A percentile compares a stretch with the other conserved stretches of the same genome.
These are phyloP conservation scores for Calocera cornea DNA, from an alignment of 768 basidiomycete genomes.

Conservation along the genomic window DNA sequence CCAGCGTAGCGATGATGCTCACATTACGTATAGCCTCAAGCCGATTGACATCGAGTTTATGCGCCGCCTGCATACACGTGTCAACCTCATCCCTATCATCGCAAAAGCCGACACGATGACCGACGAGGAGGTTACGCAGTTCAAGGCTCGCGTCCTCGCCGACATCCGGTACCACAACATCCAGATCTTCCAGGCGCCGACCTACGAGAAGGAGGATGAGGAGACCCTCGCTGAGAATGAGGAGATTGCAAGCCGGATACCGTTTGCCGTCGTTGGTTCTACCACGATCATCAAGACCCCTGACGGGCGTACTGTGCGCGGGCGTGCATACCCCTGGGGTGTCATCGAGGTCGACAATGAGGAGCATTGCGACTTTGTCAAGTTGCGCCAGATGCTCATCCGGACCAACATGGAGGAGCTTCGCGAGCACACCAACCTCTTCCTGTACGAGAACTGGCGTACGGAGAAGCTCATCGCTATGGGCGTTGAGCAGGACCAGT, in stretches of 20 bases:
- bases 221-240: slow-evolving; percentile 95
- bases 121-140: slow-evolving; percentile 82
- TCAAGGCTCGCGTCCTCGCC: slow-evolving; percentile 83
- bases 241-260: slow-evolving; percentile 96
- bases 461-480: slow-evolving; percentile 90
- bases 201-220: slow-evolving; percentile 96
- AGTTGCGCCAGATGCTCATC: slow-evolving; percentile 97
- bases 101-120: slow-evolving; percentile 97
- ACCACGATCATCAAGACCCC: slow-evolving; percentile 66
- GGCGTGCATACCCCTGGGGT: slow-evolving; percentile 96
- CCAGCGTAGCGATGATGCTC: neutral
- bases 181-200: slow-evolving; percentile 94
- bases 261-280: slow-evolving; percentile 96
- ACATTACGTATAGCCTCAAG: slow-evolving; percentile 52
- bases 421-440: slow-evolving; percentile 89
- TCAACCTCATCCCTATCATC: slow-evolving; percentile 97
- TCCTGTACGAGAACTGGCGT: slow-evolving; percentile 96
- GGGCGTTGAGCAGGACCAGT: slow-evolving; percentile 96
- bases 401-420: slow-evolving; percentile 99
- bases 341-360: slow-evolving; percentile 99
- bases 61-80: slow-evolving; percentile 90
- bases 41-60: slow-evolving; percentile 99
- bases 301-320: slow-evolving; percentile 85
- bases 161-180: slow-evolving; percentile 95
- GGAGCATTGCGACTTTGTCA: slow-evolving; percentile 98